Conservation (phyloP, 345 rosid genomes). For the Camelina sativa region DNA sequence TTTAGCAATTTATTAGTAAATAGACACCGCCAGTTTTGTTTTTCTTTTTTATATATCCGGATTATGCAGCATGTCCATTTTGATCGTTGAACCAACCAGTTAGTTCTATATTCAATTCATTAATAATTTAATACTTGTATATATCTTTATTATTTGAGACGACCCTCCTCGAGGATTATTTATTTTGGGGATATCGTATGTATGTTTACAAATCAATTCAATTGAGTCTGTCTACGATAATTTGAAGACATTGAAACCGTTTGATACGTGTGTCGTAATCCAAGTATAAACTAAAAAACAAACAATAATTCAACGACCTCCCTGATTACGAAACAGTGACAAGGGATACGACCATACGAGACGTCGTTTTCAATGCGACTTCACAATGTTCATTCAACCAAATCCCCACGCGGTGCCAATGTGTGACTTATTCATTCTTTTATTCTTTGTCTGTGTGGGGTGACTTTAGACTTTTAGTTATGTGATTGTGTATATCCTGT, state of each 20-base stretch:
- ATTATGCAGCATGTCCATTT: neutral
- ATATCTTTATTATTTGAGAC: too few species aligned
- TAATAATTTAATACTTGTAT: too few species aligned
- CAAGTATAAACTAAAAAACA: neutral
- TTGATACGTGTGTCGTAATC: neutral
- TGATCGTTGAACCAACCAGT: slow-evolving; percentile 15
- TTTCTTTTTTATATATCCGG: neutral
- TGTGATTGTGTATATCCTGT: neutral
- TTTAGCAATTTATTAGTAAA: too few species aligned
- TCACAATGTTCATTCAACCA: slow-evolving; percentile 18
- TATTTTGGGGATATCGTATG: neutral
- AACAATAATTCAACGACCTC: slow-evolving; percentile 12
- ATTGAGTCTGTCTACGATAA: neutral
- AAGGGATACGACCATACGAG: neutral
- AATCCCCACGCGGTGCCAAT: neutral
- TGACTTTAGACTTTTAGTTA: neutral
- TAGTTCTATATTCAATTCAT: neutral
- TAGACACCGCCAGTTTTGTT: neutral
- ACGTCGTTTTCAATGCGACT: neutral
- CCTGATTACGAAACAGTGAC: slow-evolving; percentile 35
- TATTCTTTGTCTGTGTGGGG: neutral
- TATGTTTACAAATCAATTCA: neutral
- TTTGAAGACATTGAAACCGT: neutral
- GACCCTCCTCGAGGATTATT: neutral
- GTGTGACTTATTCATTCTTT: neutral